Evolutionary conservation across 805 yeast species (phyloP), one percentile per base, ranked within the genome.

Genomic region (Yamadazyma akitaensis): DNA sequence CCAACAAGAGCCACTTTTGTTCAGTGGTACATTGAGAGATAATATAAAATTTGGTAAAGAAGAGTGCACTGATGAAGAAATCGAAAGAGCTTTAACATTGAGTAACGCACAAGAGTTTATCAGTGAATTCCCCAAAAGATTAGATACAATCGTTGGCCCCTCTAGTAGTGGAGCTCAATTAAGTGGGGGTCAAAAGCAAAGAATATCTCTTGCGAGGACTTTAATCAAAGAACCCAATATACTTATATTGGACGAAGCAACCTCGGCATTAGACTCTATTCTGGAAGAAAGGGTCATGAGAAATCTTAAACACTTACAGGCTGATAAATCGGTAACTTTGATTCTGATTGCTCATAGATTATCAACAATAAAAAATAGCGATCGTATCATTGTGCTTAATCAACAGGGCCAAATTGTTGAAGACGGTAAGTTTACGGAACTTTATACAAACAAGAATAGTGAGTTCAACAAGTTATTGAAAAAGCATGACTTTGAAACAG

Each of bases 171-270:
- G 95, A 0, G 67, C 76, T 1, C 96, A 89, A 59, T 72, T 92
- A 46, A 85, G 96, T 50, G 98, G 97, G 17, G 98, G 98, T 13
- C 98, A 92, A 63, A 88, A 87, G 67, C 98, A 92, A 64, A 72
- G 98, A 55, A 82, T 92, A 37, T 96, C 97, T 7, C 73, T 92
- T 48, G 97, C 97, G 1, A 76, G 98, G 50, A 88, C 97, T 0
- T 73, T 92, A 43, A 74, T 92, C 43, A 73, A 87, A 43, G 76
- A 82, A 38, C 97, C 98, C 2, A 75, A 84, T 6, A 75, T 92
- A n/a, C 68, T 92, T 48, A 81, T 92, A 28, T 68, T 92, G 48
- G 98, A 92, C 63, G 98, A 92, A 63, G 96, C 97, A 12, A 92
- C 98, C 0, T 87, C 96, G 30, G 97, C 97, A 0, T 70, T 92